These are phyloP conservation scores for Talaromyces thailandensis DNA, from an alignment of 495 filamentous ascomycete genomes.

Conservation along the genomic window DNA sequence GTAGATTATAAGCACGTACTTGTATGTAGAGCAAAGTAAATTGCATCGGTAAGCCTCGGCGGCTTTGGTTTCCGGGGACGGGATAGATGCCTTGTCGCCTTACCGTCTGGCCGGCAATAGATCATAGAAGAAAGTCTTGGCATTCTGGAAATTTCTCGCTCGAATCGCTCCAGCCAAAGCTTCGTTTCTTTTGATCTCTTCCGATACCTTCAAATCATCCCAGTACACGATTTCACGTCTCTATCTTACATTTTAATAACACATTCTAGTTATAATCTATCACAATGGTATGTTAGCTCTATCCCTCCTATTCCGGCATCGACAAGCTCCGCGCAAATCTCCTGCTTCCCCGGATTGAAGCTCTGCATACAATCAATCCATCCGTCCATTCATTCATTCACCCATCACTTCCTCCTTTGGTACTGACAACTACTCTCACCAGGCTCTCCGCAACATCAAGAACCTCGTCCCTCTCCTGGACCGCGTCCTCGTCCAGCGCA, in stretches of 20 bases:
- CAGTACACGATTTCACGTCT: neutral
- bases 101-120: neutral
- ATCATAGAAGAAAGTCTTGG: constrained; percentile 26
- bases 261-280: neutral
- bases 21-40: neutral
- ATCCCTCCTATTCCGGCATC: neutral
- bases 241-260: neutral
- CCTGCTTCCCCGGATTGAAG: neutral
- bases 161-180: neutral
- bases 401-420: neutral
- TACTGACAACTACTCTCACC: neutral
- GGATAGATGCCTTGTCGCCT: neutral
- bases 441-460: constrained; percentile 87
- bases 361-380: neutral
- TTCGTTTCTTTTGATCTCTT: neutral
- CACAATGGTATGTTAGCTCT: neutral
- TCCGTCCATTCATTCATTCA: neutral
- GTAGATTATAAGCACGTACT: too few relatives aligned
- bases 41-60: constrained; percentile 3
- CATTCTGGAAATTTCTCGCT: constrained; percentile 48
- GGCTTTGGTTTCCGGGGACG: constrained; percentile 1
- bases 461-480: constrained; percentile 93
- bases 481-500: constrained; percentile 94
- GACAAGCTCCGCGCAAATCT: neutral
- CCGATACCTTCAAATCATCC: neutral